Evolutionary conservation across 176 grass and related monocot species (phyloP).

Genomic region (Carex parvula): DNA sequence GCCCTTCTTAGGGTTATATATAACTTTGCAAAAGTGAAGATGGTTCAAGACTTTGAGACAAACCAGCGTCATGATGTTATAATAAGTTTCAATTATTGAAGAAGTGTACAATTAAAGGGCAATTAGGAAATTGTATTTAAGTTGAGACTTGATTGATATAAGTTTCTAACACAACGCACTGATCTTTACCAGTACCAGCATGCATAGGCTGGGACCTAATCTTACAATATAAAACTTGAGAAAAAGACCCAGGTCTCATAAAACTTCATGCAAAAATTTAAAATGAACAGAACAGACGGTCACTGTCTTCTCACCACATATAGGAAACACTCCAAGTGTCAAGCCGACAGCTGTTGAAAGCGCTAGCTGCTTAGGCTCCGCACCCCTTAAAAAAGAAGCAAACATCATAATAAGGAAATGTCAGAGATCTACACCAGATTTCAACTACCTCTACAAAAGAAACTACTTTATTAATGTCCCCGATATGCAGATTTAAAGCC

Average conservation of each 20-base stretch:
- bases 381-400: constrained; percentile 48
- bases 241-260: not conserved
- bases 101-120: not conserved
- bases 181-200: not conserved
- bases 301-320: constrained; percentile 57
- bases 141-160: not conserved
- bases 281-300: not conserved
- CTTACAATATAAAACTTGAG: not conserved
- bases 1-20: not conserved
- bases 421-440: not conserved
- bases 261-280: not conserved
- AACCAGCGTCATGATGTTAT: not conserved
- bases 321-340: constrained; percentile 76
- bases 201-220: not conserved
- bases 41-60: not conserved
- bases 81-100: not conserved
- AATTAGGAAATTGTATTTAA: not conserved
- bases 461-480: not conserved
- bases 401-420: not conserved
- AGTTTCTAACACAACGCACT: not conserved
- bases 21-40: not conserved
- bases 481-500: not conserved
- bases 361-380: constrained; percentile 76
- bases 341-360: constrained; percentile 86
- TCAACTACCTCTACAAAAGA: not conserved